Base-by-base conservation (phyloP, 148 eudicot genomes). In the Nepenthes gracilis region DNA sequence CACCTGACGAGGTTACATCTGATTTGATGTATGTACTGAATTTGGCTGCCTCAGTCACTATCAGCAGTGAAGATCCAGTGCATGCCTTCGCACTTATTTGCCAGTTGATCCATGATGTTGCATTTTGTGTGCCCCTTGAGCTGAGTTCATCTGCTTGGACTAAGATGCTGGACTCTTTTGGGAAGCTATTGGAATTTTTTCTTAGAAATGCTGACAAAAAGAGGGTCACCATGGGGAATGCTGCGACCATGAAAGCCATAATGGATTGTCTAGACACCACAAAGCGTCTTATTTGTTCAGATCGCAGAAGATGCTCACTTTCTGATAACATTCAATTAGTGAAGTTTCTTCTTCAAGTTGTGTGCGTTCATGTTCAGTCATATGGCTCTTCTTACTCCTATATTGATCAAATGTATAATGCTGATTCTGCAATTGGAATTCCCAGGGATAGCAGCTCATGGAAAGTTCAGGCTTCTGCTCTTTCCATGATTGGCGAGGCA, bases 401-500 rank as follows among this genome's bases (percentile, higher is more conserved):
- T 67, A 71, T 57, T 55, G 72, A 67, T 56, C 59, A 63, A 67
- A 71, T 68, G 50, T 58, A 47, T 35, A 33, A 32, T 48, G 67
- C 63, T 67, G 79, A 71, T 70, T 62, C 58, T 36, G 71, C 78
- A 38, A 81, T 60, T 34, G 58, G 48, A 58, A 49, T 58, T 14
- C 62, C 69, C 59, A 72, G 61, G 36, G 59, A 47, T 58, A 74
- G 65, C 52, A 70, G 70, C 77, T 71, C 81, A 73, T 84, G 84
- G 89, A 85, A 83, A 79, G 75, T 89, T 64, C 89, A 80, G 58
- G 72, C 84, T 47, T 47, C 64, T 49, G 81, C 86, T 34, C 83
- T 84, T 57, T 64, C 78, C 64, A 81, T 86, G 89, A 76, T 93
- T 64, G 81, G 95, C 61, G 97, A 88, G 65, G 74, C 83, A 71